These are phyloP conservation scores for Ophiostoma ips DNA, from an alignment of 2,329 filamentous ascomycete genomes.

Conservation along the genomic window DNA sequence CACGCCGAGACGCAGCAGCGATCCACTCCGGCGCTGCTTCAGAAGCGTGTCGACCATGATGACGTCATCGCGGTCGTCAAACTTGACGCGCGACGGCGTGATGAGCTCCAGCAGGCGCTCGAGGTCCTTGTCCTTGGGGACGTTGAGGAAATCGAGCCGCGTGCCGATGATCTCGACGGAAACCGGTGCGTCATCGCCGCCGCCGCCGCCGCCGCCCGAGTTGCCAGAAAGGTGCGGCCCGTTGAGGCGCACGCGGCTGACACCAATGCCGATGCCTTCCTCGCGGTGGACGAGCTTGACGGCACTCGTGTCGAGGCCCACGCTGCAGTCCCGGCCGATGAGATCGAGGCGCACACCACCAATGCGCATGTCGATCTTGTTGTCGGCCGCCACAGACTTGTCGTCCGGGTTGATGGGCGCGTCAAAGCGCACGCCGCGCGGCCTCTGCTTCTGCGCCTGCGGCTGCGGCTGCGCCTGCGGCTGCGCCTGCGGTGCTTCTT, in stretches of 20 bases:
- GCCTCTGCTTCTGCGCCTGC: too few species aligned
- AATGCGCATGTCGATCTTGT: slow-evolving; percentile 64
- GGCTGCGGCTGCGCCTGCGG: too few species aligned
- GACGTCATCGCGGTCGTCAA: slow-evolving; percentile 73
- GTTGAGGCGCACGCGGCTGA: slow-evolving; percentile 60
- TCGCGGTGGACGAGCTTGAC: slow-evolving; percentile 68
- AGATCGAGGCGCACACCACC: slow-evolving; percentile 65
- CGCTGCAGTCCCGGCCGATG: slow-evolving; percentile 61
- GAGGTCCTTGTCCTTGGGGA: slow-evolving; percentile 67
- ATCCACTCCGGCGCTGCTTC: slow-evolving; percentile 72
- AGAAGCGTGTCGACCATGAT: slow-evolving; percentile 88
- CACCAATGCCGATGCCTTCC: slow-evolving; percentile 55
- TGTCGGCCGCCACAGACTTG: slow-evolving; percentile 31
- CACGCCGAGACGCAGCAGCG: slow-evolving; percentile 59
- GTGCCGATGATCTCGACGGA: slow-evolving; percentile 50
- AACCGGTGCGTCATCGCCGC: slow-evolving; percentile 43
- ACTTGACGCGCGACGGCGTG: slow-evolving; percentile 82
- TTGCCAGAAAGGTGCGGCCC: slow-evolving; percentile 48
- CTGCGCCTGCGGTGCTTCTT: slow-evolving; percentile 17
- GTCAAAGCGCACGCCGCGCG: slow-evolving; percentile 45
- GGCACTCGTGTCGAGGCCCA: slow-evolving; percentile 63
- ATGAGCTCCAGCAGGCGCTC: slow-evolving; percentile 73
- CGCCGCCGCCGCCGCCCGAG: slow-evolving; percentile 28
- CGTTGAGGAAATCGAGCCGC: slow-evolving; percentile 55
- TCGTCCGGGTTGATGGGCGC: slow-evolving; percentile 31